Evolutionary conservation across 176 grass and related monocot genomes (phyloP).

Genomic region (Bolboschoenus planiculmis): DNA sequence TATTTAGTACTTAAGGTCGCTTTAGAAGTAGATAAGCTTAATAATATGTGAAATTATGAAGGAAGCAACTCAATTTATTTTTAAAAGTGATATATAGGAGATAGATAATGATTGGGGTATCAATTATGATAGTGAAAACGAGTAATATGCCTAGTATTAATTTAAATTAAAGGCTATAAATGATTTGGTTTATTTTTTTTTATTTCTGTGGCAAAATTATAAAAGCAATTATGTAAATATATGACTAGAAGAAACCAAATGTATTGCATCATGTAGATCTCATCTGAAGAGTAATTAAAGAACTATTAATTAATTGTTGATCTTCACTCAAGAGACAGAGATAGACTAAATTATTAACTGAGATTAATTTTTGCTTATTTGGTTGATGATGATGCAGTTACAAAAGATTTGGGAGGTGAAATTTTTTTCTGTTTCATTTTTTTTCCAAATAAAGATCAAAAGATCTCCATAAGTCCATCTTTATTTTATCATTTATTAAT

Average conservation of each 20-base stretch:
- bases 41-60: not conserved
- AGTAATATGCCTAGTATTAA: not conserved
- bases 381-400: too few species aligned
- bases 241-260: not conserved
- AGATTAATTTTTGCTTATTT: too few species aligned
- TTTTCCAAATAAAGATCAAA: too few species aligned
- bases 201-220: too few species aligned
- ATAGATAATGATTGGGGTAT: not conserved
- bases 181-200: not conserved
- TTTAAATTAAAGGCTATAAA: not conserved
- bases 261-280: not conserved
- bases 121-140: not conserved
- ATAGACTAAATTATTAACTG: too few species aligned
- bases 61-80: not conserved
- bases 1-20: not conserved
- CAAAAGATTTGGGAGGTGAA: too few species aligned
- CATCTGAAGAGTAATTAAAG: not conserved
- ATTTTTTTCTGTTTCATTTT: too few species aligned
- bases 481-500: too few species aligned
- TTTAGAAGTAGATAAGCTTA: not conserved
- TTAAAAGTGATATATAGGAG: not conserved
- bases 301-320: not conserved
- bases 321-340: not conserved
- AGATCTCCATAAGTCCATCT: too few species aligned
- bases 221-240: too few species aligned